These are phyloP conservation scores for Mucor indicus DNA, from an alignment of 371 early-diverging fungal species.

Conservation along the genomic window DNA sequence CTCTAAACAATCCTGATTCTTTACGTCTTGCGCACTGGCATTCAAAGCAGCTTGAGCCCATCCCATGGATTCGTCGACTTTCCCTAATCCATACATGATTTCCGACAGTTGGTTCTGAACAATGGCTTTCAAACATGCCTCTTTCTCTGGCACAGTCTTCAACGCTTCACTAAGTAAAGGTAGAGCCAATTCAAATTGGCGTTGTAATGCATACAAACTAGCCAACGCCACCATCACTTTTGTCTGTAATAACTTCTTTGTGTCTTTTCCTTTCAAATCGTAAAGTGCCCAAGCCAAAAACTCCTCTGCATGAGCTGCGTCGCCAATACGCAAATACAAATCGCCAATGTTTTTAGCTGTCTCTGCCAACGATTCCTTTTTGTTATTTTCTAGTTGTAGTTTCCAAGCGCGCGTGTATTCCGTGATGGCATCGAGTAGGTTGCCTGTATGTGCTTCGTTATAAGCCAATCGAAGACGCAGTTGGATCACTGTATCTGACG, in stretches of 20 bases:
- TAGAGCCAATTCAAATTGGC: constrained; percentile 36
- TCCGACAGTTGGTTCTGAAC: constrained; percentile 49
- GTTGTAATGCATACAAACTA: constrained; percentile 46
- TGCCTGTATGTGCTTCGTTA: constrained; percentile 36
- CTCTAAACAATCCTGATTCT: constrained; percentile 42
- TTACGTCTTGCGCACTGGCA: constrained; percentile 18
- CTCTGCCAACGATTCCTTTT: constrained; percentile 2
- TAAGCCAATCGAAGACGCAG: constrained; percentile 38
- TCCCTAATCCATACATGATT: constrained; percentile 40
- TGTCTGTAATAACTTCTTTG: constrained; percentile 7
- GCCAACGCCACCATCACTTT: constrained; percentile 36
- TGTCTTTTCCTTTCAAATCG: background rate
- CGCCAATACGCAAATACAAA: constrained; percentile 50
- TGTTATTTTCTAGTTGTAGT: constrained; percentile 21
- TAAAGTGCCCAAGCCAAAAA: constrained; percentile 47
- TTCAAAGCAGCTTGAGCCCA: constrained; percentile 53
- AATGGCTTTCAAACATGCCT: constrained; percentile 41
- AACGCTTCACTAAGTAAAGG: constrained; percentile 41
- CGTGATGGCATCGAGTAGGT: constrained; percentile 40
- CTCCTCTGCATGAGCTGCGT: constrained; percentile 51
- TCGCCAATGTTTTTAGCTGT: constrained; percentile 50
- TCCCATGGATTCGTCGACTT: constrained; percentile 47
- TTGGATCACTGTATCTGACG: constrained; percentile 25
- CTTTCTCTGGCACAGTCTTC: constrained; percentile 26
- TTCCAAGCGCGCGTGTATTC: constrained; percentile 45